Percentiles rank a stretch among this genome's conserved stretches.
phyloP scores from a whole-genome alignment of 176 grass and related monocot species.

The Phragmites australis region DNA sequence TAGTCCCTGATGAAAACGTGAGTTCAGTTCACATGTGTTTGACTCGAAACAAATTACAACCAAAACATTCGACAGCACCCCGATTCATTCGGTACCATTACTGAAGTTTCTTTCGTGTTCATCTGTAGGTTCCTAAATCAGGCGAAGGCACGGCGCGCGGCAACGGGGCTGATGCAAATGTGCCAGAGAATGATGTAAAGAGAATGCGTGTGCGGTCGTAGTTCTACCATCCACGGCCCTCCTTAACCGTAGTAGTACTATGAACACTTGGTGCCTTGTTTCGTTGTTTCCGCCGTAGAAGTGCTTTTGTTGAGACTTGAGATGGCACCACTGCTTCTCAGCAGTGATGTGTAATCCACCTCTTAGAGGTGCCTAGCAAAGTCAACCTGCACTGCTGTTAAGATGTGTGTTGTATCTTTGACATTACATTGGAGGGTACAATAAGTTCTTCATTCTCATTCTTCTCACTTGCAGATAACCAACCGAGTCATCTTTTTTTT shows the following conservation, averaged over 20 bases:
- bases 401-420: conserved; percentile 19
- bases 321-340: not conserved
- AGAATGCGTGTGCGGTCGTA: conserved; percentile 65
- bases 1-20: conserved; percentile 94
- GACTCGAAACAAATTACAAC: not conserved
- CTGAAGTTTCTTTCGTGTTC: conserved; percentile 6
- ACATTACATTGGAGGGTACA: not conserved
- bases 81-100: not conserved
- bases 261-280: not conserved
- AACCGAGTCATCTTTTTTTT: not conserved
- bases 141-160: conserved; percentile 37
- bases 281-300: conserved; percentile 21
- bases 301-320: not conserved
- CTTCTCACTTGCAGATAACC: not conserved
- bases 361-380: conserved; percentile 35
- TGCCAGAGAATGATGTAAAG: conserved; percentile 88
- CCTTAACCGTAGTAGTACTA: conserved; percentile 1
- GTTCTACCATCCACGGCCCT: not conserved
- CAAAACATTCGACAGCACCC: not conserved
- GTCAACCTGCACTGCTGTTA: conserved; percentile 5
- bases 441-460: conserved; percentile 15
- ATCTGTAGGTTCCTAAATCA: conserved; percentile 52
- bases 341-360: conserved; percentile 24
- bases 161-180: conserved; percentile 70
- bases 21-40: conserved; percentile 22